Conservation (phyloP, 2,329 filamentous ascomycete species). For the Paecilomyces niveus region DNA sequence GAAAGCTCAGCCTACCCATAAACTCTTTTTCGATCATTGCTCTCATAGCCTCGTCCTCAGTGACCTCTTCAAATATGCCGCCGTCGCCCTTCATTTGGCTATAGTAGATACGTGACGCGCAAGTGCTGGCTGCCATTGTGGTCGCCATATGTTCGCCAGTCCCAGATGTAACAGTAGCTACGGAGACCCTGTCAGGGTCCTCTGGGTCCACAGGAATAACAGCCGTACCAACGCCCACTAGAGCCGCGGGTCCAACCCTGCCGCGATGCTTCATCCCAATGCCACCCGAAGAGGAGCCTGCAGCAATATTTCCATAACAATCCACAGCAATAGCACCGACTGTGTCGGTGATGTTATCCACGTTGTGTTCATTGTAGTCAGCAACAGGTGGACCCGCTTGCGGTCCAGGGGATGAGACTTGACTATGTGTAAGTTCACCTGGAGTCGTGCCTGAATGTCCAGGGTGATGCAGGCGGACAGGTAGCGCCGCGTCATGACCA, state of each 20-base stretch:
- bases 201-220: slow-evolving; percentile 70
- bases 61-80: slow-evolving; percentile 58
- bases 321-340: slow-evolving; percentile 95
- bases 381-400: neutral
- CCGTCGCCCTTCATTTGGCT: slow-evolving; percentile 52
- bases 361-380: slow-evolving; percentile 9
- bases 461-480: neutral
- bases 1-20: slow-evolving; percentile 53
- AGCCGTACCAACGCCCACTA: slow-evolving; percentile 85
- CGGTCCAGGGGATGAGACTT: slow-evolving; percentile 1
- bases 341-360: slow-evolving; percentile 77
- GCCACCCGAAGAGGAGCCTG: slow-evolving; percentile 90
- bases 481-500: neutral
- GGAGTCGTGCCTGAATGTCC: neutral
- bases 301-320: slow-evolving; percentile 76
- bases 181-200: slow-evolving; percentile 61
- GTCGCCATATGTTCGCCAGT: slow-evolving; percentile 98
- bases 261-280: slow-evolving; percentile 98
- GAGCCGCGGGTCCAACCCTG: slow-evolving; percentile 81
- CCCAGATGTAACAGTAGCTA: slow-evolving; percentile 83
- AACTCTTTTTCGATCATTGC: slow-evolving; percentile 84
- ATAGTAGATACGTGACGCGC: slow-evolving; percentile 77
- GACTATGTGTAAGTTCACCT: neutral
- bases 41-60: slow-evolving; percentile 71
- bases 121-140: slow-evolving; percentile 80